Conservation (phyloP, 2,329 filamentous ascomycete genomes). For the Stachybotrys elegans region DNA sequence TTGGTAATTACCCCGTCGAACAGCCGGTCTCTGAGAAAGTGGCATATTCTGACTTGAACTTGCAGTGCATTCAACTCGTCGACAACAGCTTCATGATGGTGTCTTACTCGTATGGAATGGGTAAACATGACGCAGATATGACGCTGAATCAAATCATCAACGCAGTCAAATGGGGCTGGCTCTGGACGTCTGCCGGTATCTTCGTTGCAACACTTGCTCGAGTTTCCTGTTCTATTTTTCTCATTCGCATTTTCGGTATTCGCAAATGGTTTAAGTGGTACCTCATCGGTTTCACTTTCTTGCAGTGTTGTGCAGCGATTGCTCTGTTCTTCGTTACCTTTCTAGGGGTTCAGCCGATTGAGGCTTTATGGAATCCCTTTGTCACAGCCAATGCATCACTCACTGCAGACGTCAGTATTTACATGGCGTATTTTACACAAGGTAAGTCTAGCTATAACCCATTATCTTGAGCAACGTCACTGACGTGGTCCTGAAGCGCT, state of each 20-base stretch:
- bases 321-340: neutral
- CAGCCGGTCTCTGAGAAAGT: no score
- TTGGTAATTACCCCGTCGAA: neutral
- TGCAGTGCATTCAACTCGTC: neutral
- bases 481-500: constrained; percentile 1
- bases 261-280: constrained; percentile 1
- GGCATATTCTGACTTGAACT: neutral
- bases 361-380: constrained; percentile 1
- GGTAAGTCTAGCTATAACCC: neutral
- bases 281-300: neutral
- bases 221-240: neutral
- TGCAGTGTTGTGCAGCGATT: neutral
- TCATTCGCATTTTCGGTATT: neutral
- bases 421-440: neutral
- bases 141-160: neutral
- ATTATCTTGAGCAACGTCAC: no score
- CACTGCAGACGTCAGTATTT: neutral
- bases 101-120: neutral
- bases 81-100: neutral
- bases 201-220: neutral
- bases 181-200: neutral
- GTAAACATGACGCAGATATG: constrained; percentile 1
- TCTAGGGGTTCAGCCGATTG: neutral
- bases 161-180: neutral
- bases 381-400: neutral